Base-by-base conservation (phyloP, 352 stramenopile species). In the Phytophthora pini region DNA sequence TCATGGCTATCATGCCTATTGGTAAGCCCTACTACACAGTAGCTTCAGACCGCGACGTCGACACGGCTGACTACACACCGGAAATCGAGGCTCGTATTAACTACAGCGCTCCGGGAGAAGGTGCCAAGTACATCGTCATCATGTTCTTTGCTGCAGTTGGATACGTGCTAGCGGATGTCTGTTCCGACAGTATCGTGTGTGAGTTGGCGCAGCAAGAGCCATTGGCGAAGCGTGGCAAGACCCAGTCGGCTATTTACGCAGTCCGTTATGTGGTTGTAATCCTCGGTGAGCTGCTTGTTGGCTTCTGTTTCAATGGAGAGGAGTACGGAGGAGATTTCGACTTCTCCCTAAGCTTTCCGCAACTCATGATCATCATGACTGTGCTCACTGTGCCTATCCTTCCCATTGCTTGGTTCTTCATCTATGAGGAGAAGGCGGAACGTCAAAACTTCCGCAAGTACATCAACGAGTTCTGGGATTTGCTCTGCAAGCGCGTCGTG, bases 161-260 rank as follows among this genome's bases (percentile, higher is more conserved):
- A 24, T 90, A 89, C 61, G 72, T 90, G 17, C 67, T 79, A 52
- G 76, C 82, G 2, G 80, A 88, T 53, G 76, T 88, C 0, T 81
- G 79, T 40, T 65, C 74, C 40, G 81, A 87, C 54, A 77, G 62
- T 47, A 70, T 87, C 26, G 71, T 84, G 31, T 75, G 78, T 22
- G 76, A 84, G 55, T 56, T 82, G 32, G 76, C 78, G 0, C 78
- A 87, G 52, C 75, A 74, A 41, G 78, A 87, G 38, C 78, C 78
- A 9, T 49, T 65, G 6, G 66, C 52, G 4, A 79, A 70, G 36
- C 78, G 78, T 49, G 78, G 78, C 20, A 76, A 74, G 48, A 85
- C 76, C 8, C 76, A 87, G 82, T 77, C 61, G 13, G 61, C 61
- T 13, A 63, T 69, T 40, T 69, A 69, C 15, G 51, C 61, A 6